Base-by-base conservation (phyloP, 1,284 basidiomycete species). In the Microbotryomycetes sp. region DNA sequence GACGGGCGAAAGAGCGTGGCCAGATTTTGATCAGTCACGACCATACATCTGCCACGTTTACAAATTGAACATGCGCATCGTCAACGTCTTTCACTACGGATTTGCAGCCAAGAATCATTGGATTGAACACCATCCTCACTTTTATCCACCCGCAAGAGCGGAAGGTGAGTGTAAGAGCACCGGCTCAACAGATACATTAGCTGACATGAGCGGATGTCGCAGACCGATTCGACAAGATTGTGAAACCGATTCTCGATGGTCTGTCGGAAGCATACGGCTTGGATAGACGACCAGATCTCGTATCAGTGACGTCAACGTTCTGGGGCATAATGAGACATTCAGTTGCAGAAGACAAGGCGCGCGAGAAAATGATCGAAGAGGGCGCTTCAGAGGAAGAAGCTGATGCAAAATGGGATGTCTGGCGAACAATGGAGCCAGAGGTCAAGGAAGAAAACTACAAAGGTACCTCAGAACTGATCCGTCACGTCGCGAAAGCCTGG, bases 61-160 rank as follows among this genome's bases (percentile, higher is more conserved):
- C 12, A 36, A 31, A 26, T 55, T 65, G 52, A 56, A 60, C 31
- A 26, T 62, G 14, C 54, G 58, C 16, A 47, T 67, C 49, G 49
- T 67, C 29, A 64, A 65, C 52, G 56, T 65, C 5, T 67, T 65
- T 54, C 61, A 65, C 53, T 65, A 65, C 31, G 63, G 63, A 2
- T 65, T 65, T 30, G 59, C 52, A 9, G 42, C 25, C 6, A 25
- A 47, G 4, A 54, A 53, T 30, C 22, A 46, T 2, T 58, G 57
- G 32, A 59, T 67, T 23, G 16, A 9, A 15, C 25, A 25, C 5
- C 61, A 59, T 42, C 58, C 60, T 26, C 63, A 65, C 3, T 65
- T 47, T 32, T 65, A 65, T 16, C 66, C 66, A 4, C 63, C 63
- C 0, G 62, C 60, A 0, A 28, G 31, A 2, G 36, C 60, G 15